Percentiles rank a stretch among this genome's conserved stretches.
These are phyloP conservation scores for Cenchrus fungigraminus DNA, from an alignment of 176 grass and related monocot genomes.

Conservation along the genomic window DNA sequence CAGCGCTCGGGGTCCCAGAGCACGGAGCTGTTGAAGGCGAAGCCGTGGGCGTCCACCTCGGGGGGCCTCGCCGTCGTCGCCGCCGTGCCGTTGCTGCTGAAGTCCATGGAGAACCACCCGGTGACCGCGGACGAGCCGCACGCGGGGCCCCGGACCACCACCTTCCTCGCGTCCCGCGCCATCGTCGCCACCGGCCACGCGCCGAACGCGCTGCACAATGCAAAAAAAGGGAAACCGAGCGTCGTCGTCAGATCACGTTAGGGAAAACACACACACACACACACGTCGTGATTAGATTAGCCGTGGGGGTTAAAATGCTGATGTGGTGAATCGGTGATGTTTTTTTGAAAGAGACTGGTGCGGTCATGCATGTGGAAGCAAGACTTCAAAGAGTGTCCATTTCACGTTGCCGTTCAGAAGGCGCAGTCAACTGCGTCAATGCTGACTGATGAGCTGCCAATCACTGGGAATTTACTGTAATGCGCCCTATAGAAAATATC, in stretches of 20 bases:
- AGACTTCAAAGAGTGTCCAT: background rate
- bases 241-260: background rate
- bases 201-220: conserved; percentile 70
- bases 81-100: conserved; percentile 22
- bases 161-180: conserved; percentile 57
- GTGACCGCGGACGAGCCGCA: conserved; percentile 73
- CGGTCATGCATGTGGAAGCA: background rate
- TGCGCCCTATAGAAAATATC: background rate
- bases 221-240: background rate
- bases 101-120: conserved; percentile 81
- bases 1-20: conserved; percentile 95
- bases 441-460: background rate
- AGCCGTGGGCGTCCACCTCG: conserved; percentile 58
- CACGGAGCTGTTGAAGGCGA: conserved; percentile 93
- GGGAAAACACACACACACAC: too few species aligned
- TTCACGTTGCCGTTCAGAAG: conserved; percentile 15
- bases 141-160: conserved; percentile 74
- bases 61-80: conserved; percentile 12
- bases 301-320: background rate
- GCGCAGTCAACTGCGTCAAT: background rate
- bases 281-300: background rate
- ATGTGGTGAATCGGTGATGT: too few species aligned
- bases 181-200: conserved; percentile 91
- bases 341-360: background rate
- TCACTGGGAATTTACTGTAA: background rate